Evolutionary conservation across 2,329 filamentous ascomycete species (phyloP), one percentile per base, ranked within the genome.

Genomic region (Geoglossum cookeanum): DNA sequence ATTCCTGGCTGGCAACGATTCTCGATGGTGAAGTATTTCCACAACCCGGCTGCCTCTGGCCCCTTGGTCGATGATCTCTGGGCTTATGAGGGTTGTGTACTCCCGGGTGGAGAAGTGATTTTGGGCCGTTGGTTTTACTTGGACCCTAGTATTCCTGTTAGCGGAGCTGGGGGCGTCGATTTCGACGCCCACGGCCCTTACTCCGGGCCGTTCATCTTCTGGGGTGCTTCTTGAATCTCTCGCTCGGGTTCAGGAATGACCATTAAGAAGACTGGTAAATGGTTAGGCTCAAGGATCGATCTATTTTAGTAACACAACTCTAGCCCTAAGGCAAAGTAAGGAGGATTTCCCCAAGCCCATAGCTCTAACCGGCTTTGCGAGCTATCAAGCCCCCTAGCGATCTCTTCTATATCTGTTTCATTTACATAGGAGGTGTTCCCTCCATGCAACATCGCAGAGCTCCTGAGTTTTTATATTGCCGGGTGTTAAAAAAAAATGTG

Each of bases 1-100:
- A 73, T 79, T 11, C 70, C 72, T 0, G 77, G 77, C 22, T 80
- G 74, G 68, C 74, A 77, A 65, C 71, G 76, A 35, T 67, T 79
- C 57, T 75, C 71, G 0, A 74, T 79, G 67, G 74, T 79, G 70
- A 77, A 76, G 63, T 75, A 75, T 60, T 74, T 69, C 60, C 56
- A 60, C 1, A 64, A 70, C 13, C 66, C 7, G 60, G 67, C 0
- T 58, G 66, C 3, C 44, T 58, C n/a, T 9, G 52, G 3, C 22
- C 58, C 22, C 13, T 45, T 45, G 5, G 55, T 58, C 48, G 56
- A 56, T 29, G 57, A 58, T 5, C 59, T 60, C 52, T 62, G 61
- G 62, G 71, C 66, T 3, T 77, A 76, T 58, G 74, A 77, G 62
- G 74, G 71, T 0, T 64, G 71, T 27, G 65, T 77, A 11, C 59